These are phyloP conservation scores for Beauveria sp. DNA, from an alignment of 2,329 filamentous ascomycete genomes.

Conservation along the genomic window DNA sequence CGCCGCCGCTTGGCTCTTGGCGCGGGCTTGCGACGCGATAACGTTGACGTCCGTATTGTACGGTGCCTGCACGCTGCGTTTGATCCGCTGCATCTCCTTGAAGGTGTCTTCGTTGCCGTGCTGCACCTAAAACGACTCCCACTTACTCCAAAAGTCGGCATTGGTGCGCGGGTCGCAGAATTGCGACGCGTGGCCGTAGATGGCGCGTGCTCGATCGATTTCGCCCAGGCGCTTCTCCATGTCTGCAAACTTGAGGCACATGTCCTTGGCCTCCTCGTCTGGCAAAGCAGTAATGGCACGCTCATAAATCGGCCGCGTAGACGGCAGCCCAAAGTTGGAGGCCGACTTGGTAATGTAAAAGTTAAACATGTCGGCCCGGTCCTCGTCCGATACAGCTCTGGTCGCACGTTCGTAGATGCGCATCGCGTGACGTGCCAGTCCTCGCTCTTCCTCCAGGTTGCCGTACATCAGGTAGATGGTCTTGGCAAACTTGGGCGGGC, in stretches of 20 bases:
- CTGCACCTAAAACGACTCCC: conserved; percentile 95
- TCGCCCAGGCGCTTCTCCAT: conserved; percentile 90
- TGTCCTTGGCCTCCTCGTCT: conserved; percentile 86
- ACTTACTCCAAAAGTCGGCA: conserved; percentile 87
- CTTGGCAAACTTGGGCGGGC: conserved; percentile 92
- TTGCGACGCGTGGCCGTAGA: conserved; percentile 93
- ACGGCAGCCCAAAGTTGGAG: conserved; percentile 93
- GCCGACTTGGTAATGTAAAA: conserved; percentile 99
- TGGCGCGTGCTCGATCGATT: conserved; percentile 88
- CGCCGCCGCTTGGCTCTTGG: conserved; percentile 64
- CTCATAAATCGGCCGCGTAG: conserved; percentile 92
- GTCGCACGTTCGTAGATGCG: conserved; percentile 97
- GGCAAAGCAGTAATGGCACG: conserved; percentile 89
- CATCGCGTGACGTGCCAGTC: conserved; percentile 93
- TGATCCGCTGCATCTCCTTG: conserved; percentile 98
- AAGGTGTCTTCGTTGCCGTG: conserved; percentile 99
- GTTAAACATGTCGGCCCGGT: conserved; percentile 95
- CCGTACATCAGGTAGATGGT: conserved; percentile 97
- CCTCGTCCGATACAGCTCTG: conserved; percentile 87
- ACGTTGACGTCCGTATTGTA: conserved; percentile 99
- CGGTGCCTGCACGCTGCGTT: conserved; percentile 92
- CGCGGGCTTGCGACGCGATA: conserved; percentile 90
- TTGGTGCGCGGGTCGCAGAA: conserved; percentile 94
- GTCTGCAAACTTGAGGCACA: conserved; percentile 98
- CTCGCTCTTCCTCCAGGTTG: conserved; percentile 90